These are phyloP conservation scores for Miamiensis avidus DNA, from an alignment of 169 alveolate genomes.

Conservation along the genomic window DNA sequence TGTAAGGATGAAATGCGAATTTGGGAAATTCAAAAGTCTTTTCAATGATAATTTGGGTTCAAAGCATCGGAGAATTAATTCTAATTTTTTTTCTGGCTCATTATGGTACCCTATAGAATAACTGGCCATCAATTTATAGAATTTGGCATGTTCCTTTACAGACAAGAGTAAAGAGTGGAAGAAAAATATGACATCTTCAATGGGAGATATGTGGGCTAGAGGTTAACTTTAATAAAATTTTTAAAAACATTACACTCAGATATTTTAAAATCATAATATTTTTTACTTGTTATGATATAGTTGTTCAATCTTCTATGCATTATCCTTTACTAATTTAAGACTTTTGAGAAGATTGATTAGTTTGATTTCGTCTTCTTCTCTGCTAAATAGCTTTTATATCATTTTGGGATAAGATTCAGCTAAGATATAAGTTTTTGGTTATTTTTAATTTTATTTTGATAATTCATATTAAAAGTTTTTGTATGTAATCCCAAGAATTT, in stretches of 20 bases:
- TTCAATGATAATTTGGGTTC: background rate
- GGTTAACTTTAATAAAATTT: no score
- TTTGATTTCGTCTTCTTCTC: background rate
- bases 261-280: no score
- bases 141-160: background rate
- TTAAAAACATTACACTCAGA: no score
- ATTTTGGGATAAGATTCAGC: background rate
- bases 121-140: background rate
- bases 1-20: background rate
- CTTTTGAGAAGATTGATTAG: background rate
- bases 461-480: background rate
- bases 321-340: background rate
- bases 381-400: background rate
- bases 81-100: background rate
- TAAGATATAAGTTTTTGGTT: background rate
- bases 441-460: no score
- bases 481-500: background rate
- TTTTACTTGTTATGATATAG: no score
- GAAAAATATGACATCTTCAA: background rate
- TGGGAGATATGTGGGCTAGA: background rate
- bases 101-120: background rate
- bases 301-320: background rate
- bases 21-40: background rate
- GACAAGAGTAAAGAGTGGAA: background rate
- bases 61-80: background rate